These are phyloP conservation scores for Picea glauca DNA, from an alignment of 75 land plant genomes.

Conservation along the genomic window DNA sequence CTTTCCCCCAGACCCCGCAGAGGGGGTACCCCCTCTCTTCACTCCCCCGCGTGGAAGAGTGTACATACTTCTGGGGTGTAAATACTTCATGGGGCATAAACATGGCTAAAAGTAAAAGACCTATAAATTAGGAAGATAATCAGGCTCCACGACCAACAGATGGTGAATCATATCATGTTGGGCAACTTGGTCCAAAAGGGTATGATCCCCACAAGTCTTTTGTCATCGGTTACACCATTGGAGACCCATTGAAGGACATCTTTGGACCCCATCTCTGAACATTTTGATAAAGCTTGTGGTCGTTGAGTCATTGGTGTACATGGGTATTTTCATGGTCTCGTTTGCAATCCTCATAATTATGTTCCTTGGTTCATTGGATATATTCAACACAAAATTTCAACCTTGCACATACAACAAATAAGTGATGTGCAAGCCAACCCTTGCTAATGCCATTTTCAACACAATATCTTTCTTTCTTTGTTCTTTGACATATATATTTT, in stretches of 20 bases:
- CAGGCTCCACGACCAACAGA: too few relatives aligned
- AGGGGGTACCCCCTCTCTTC: too few relatives aligned
- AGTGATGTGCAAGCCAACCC: constrained; percentile 62
- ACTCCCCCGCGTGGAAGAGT: too few relatives aligned
- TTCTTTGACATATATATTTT: constrained; percentile 65
- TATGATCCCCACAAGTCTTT: constrained; percentile 82
- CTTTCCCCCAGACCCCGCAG: too few relatives aligned
- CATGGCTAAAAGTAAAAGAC: too few relatives aligned
- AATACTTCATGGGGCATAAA: too few relatives aligned
- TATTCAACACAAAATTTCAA: constrained; percentile 54
- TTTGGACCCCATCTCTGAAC: too few relatives aligned
- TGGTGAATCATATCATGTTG: constrained; percentile 73
- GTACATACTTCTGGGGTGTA: too few relatives aligned
- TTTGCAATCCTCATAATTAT: constrained; percentile 76
- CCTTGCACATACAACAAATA: constrained; percentile 59
- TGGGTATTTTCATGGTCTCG: constrained; percentile 65
- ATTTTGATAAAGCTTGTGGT: too few relatives aligned
- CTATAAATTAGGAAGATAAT: too few relatives aligned
- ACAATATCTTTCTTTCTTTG: constrained; percentile 72
- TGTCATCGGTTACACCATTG: constrained; percentile 79
- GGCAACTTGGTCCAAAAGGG: constrained; percentile 72
- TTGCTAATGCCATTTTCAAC: constrained; percentile 70
- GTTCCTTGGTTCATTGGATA: constrained; percentile 75
- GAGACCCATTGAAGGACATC: constrained; percentile 50
- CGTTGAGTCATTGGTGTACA: constrained; percentile 19